These are phyloP conservation scores for Tetrahymena malaccensis DNA, from an alignment of 73 alveolate genomes.

Conservation along the genomic window DNA sequence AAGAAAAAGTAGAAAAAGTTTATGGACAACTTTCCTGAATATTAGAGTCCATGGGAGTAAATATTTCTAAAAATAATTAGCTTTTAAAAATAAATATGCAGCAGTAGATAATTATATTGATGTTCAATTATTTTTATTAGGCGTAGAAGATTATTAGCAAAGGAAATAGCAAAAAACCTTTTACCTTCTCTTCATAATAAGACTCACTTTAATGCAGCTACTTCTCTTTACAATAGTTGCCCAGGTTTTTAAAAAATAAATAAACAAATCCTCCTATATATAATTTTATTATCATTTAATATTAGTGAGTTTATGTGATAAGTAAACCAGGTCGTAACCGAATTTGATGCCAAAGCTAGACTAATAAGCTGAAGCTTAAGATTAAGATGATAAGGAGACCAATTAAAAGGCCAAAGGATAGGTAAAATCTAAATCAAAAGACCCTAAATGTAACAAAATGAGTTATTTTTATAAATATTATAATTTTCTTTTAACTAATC, in stretches of 20 bases:
- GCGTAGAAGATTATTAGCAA: slow-evolving; percentile 14
- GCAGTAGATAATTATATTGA: not conserved
- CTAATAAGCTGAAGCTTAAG: not conserved
- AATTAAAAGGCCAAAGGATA: not conserved
- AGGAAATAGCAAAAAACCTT: slow-evolving; percentile 18
- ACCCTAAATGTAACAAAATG: not conserved
- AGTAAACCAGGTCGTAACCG: not conserved
- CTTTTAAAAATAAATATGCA: not conserved
- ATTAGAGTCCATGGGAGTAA: slow-evolving; percentile 13
- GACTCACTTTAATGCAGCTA: slow-evolving; percentile 36
- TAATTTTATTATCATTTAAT: not conserved
- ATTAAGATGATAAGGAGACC: not conserved
- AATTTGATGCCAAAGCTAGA: not conserved
- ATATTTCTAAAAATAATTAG: not conserved
- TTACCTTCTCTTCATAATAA: slow-evolving; percentile 31
- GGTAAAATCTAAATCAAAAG: not conserved
- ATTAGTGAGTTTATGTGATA: not conserved
- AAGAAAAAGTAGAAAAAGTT: slow-evolving; percentile 3
- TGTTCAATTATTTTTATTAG: not conserved
- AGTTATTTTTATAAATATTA: not conserved
- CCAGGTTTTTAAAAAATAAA: slow-evolving; percentile 10
- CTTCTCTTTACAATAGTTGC: slow-evolving; percentile 19
- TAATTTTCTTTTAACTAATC: not conserved
- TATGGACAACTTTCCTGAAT: slow-evolving; percentile 27
- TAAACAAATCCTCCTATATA: not conserved